A percentile compares a stretch with the other conserved stretches of the same genome.
Conservation (phyloP, 371 early-diverging fungal genomes). For the Smittium mucronatum region DNA sequence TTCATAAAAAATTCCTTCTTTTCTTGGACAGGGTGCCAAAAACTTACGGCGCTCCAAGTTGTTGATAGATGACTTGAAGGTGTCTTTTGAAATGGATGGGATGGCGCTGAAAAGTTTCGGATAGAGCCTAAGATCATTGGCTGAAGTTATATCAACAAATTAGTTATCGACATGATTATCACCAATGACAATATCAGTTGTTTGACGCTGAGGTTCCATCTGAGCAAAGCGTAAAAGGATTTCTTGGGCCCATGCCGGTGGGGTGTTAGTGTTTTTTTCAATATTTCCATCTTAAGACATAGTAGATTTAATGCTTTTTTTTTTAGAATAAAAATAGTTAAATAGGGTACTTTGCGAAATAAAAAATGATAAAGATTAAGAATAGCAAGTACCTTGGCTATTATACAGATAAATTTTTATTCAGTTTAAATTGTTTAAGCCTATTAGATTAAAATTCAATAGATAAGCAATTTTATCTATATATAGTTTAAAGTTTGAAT, state of each 20-base stretch:
- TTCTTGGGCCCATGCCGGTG: background rate
- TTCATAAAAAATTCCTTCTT: background rate
- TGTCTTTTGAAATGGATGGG: background rate
- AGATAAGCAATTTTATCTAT: background rate
- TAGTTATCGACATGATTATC: background rate
- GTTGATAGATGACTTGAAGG: background rate
- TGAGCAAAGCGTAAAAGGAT: background rate
- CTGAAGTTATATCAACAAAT: background rate
- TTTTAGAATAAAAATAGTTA: background rate
- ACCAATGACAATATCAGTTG: background rate
- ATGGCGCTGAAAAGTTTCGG: background rate
- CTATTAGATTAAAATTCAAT: background rate
- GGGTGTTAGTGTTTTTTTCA: background rate
- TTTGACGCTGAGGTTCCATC: background rate
- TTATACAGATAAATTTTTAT: background rate
- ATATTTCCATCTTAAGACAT: background rate
- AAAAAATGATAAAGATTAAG: background rate
- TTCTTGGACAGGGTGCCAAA: background rate
- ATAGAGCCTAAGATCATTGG: background rate
- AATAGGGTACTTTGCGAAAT: background rate
- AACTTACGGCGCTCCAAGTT: background rate
- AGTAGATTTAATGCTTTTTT: background rate
- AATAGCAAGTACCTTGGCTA: background rate
- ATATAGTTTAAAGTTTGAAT: background rate
- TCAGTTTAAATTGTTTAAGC: background rate